Evolutionary conservation across 257 asterid species (phyloP), one percentile per base, ranked within the genome.

Genomic region (Eucommia ulmoides): DNA sequence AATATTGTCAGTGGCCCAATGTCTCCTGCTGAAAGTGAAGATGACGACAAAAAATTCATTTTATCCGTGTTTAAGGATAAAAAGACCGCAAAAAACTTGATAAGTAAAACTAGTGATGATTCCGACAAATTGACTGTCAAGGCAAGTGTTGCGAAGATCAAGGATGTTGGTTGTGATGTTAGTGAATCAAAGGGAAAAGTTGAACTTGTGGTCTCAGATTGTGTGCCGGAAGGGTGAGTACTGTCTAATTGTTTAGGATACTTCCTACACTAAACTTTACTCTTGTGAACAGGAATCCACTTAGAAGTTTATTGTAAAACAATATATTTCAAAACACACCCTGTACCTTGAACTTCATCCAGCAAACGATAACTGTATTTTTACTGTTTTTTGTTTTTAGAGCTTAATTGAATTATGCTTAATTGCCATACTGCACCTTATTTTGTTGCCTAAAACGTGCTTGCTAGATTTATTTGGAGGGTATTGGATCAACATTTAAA

Each of bases 11-110:
- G 4, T 2, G 19, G 15, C 19, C 19, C 48, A 16, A 16, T 8
- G 21, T 8, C 3, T 16, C 7, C 15, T n/a, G 7, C 21, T 2
- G 74, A 65, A 59, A 59, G 50, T 41, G 76, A 58, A 58, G 78
- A 77, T 57, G 78, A 64, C 22, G 84, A 73, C 58, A 65, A 12
- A 5, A 12, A 41, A 29, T 58, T 12, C 56, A 50, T 52, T 58
- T 63, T 78, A 50, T 76, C 88, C 53, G 61, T 19, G 19, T 59
- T 59, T 48, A 76, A 60, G 47, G 59, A 41, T 50, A 50, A 55
- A 59, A 50, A 19, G 47, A 56, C 54, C 23, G 67, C 23, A 20
- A 62, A 73, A 66, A 48, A 49, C 55, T 26, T 54, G 26, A 41
- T n/a, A n/a, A n/a, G n/a, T n/a, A n/a, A n/a, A n/a, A n/a, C n/a